A percentile compares a stretch with the other conserved stretches of the same genome.
These are phyloP conservation scores for Apostasia ramifera DNA, from an alignment of 106 monocot species.

Conservation along the genomic window DNA sequence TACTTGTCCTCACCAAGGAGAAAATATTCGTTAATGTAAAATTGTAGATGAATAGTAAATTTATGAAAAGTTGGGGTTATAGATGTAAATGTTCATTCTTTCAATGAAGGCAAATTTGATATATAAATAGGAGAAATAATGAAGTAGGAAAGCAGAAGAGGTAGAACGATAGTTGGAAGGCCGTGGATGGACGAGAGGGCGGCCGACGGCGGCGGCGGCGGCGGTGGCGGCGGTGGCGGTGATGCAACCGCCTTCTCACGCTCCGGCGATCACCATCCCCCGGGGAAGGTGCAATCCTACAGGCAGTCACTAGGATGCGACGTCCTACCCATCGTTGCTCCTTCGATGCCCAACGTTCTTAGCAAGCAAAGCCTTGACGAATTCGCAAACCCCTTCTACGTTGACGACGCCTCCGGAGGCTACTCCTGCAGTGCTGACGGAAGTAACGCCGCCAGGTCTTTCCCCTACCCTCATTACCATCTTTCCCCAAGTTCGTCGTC, in stretches of 20 bases:
- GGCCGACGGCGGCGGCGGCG: neutral
- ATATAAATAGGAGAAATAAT: no score
- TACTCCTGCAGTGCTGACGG: neutral
- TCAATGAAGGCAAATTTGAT: no score
- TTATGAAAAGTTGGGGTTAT: no score
- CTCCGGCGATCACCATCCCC: neutral
- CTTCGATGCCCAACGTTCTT: neutral
- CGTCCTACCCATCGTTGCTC: neutral
- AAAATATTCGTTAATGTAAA: no score
- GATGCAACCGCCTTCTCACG: neutral
- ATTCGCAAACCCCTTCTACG: neutral
- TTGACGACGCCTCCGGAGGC: neutral
- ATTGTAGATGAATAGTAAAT: no score
- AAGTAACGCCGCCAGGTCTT: neutral
- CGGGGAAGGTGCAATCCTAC: neutral
- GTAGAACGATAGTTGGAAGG: neutral
- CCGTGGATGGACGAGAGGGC: neutral
- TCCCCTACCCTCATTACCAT: conserved; percentile 5
- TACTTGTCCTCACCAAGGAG: no score
- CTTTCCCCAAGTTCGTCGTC: neutral
- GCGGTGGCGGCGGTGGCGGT: neutral
- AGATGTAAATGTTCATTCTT: no score
- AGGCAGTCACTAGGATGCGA: conserved; percentile 8
- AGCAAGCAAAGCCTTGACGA: conserved; percentile 20
- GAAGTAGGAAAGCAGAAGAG: neutral